Conservation (phyloP, 257 asterid species). For the Rauvolfia tetraphylla region DNA sequence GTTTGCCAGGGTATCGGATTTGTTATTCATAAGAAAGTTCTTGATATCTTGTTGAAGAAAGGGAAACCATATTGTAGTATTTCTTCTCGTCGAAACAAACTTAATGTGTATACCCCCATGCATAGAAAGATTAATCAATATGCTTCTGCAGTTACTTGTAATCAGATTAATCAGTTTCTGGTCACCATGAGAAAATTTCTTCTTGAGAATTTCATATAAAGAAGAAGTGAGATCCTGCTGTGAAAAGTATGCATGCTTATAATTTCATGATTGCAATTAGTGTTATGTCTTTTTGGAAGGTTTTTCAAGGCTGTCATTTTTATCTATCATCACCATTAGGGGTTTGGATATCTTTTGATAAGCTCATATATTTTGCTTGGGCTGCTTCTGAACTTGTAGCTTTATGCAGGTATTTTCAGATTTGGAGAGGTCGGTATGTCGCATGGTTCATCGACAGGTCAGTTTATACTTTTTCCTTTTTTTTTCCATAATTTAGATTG, state of each 20-base stretch:
- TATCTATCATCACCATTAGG: not conserved
- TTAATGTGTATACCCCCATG: not conserved
- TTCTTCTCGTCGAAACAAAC: not conserved
- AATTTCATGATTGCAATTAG: not conserved
- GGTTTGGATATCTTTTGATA: not conserved
- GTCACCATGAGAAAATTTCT: not conserved
- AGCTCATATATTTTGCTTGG: not conserved
- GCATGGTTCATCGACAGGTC: constrained; percentile 99
- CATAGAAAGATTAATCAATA: not conserved
- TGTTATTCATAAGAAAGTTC: not conserved
- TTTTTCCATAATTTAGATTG: not conserved
- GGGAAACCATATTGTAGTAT: not conserved
- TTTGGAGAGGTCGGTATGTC: constrained; percentile 97
- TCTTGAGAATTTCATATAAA: not conserved
- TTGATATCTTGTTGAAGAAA: not conserved
- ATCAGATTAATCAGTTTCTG: not conserved
- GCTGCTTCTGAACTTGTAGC: constrained; percentile 13
- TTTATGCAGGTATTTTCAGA: constrained; percentile 87
- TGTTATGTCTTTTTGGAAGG: not conserved
- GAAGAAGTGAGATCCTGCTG: no score
- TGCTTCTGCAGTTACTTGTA: not conserved
- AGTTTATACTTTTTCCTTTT: not conserved
- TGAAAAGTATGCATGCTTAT: not conserved
- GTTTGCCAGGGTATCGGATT: not conserved
- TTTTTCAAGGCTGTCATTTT: constrained; percentile 2